Evolutionary conservation across 192 early-diverging fungal genomes (phyloP).

Genomic region (Podila clonocystis): DNA sequence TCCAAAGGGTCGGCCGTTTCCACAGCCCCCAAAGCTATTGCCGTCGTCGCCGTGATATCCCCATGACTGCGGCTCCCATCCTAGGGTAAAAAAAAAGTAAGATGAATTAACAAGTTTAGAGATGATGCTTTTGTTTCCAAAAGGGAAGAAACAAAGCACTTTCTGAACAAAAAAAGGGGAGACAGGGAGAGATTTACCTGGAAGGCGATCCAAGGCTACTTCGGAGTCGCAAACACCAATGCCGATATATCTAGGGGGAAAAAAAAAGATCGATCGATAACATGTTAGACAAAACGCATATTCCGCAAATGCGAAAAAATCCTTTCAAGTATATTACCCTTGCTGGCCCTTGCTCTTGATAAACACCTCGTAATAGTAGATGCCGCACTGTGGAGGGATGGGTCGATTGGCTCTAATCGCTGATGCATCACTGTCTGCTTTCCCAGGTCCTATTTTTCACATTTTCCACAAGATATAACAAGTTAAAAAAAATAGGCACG

Average conservation of each 20-base stretch:
- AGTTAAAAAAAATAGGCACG: not conserved
- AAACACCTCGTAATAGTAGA: conserved; percentile 93
- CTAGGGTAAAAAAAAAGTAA: not conserved
- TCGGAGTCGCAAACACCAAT: conserved; percentile 80
- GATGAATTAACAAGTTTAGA: no score
- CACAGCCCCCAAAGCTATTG: conserved; percentile 78
- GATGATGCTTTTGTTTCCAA: no score
- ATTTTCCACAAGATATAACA: conserved; percentile 1
- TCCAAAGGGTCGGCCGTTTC: conserved; percentile 84
- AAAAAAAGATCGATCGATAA: conserved; percentile 30
- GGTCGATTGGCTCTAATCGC: conserved; percentile 81
- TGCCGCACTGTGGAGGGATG: conserved; percentile 85
- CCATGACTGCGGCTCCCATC: conserved; percentile 78
- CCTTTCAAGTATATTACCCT: conserved; percentile 61
- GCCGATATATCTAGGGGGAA: conserved; percentile 75
- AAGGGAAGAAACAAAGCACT: not conserved
- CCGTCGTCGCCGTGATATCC: conserved; percentile 99
- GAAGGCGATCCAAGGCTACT: conserved; percentile 73
- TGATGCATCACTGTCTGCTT: conserved; percentile 82
- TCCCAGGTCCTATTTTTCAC: conserved; percentile 66
- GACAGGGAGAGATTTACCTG: conserved; percentile 76
- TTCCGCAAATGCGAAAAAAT: not conserved
- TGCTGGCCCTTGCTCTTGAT: conserved; percentile 88
- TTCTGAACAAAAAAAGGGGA: not conserved
- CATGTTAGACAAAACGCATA: not conserved